Base-by-base conservation (phyloP, 176 grass and related monocot genomes). In the Oryza brachyantha region DNA sequence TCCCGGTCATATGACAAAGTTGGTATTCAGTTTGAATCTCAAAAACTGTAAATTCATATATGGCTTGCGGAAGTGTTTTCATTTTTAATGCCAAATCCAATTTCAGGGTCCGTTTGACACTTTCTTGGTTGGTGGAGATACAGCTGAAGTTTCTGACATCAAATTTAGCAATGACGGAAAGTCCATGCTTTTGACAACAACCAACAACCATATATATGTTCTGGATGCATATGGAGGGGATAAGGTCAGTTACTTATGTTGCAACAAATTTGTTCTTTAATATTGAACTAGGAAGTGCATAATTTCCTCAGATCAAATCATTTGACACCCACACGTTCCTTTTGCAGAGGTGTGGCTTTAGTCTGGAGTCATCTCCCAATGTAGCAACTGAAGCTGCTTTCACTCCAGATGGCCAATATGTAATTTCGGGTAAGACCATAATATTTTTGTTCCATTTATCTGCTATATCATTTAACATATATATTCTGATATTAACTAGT, bases 111-210 rank as follows among this genome's bases (percentile, higher is more conserved):
- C 96, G 9, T 99, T 99, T 79, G 96, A 95, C 29, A 95, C 96
- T 69, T 99, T 95, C 75, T 85, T 99, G 67, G 96, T 99, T 6
- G 92, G 96, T 57, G 96, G 96, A 81, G 96, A 99, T 86, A 99
- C 88, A 5, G 90, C 96, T 38, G 92, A 99, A 82, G 92, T 99
- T 66, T 99, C 92, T 70, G 92, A 93, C 80, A 95, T 99, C 31
- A 99, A 99, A 61, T 99, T 95, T 88, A 99, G 96, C 79, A 99
- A 99, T 2, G 92, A 99, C 64, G 96, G 92, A 64, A 99, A 94
- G 27, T 99, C 96, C 68, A 91, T 99, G 92, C 87, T 99, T 87
- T 83, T 99, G 79, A 99, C 92, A 27, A 99, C 96, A 45, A 99
- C 96, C 71, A 95, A 95, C 79, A 95, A 95, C 67, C 92, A 93